Evolutionary conservation across 2,329 filamentous ascomycete genomes (phyloP), one percentile per base, ranked within the genome.

Genomic region (Calonectria honghensis): DNA sequence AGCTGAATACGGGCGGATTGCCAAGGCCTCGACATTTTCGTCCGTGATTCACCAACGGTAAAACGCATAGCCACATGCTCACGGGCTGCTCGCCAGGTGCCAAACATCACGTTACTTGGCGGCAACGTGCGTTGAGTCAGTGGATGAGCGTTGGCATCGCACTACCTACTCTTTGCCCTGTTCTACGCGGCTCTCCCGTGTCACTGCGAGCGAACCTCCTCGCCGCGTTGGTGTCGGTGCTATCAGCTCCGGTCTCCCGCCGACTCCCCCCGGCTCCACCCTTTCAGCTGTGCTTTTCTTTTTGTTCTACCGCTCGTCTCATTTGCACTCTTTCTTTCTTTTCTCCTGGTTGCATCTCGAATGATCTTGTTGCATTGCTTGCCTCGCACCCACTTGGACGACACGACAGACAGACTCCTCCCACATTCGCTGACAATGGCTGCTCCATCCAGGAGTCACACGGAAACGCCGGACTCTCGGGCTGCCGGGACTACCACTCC

Each of bases 371-470:
- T 63, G 24, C 24, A 29, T 63, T 29, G 24, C 41, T 18, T 20
- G 16, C 35, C 39, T 41, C 11, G 2, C 57, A 6, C 16, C 18
- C 14, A 11, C 37, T 41, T 2, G 11, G 9, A 29, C 37, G 24
- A 41, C 41, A 63, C 57, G 16, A 13, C 9, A 31, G 29, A 29
- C 24, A 63, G 35, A 27, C 6, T 6, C 14, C 35, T n/a, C 11
- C 27, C 18, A 24, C 57, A 37, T 20, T 63, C 27, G 16, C 24
- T 20, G 41, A 79, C 80, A 75, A 57, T 77, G n/a, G n/a, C 73
- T 24, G 70, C 73, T 35, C 70, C 70, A 14, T 70, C 65, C 18
- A 64, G 50, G 29, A 73, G 74, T n/a, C 73, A 70, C 31, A 74
- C 77, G 67, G 72, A 72, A 29, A 29, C 59, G 18, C 73, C 68